Evolutionary conservation across 2,329 filamentous ascomycete species (phyloP).

Genomic region (Incumbomyces delicatus): DNA sequence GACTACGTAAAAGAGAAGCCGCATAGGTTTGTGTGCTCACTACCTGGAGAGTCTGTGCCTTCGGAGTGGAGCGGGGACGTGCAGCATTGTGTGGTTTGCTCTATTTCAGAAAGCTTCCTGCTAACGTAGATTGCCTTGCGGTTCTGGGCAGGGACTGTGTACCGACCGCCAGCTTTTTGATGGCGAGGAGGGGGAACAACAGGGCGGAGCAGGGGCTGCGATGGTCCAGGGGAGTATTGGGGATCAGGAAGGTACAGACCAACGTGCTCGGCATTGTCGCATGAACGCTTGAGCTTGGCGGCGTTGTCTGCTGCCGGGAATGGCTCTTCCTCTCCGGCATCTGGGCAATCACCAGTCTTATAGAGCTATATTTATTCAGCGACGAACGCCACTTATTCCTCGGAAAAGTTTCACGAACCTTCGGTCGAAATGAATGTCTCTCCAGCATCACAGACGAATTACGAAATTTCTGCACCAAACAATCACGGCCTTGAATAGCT

Average conservation of each 20-base stretch:
- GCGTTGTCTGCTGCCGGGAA: conserved; percentile 76
- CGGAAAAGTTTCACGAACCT: conserved; percentile 42
- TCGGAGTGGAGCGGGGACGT: background rate
- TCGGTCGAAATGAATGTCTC: conserved; percentile 68
- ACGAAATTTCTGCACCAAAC: conserved; percentile 85
- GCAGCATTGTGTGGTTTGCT: background rate
- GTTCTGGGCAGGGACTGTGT: background rate
- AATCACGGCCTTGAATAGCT: conserved; percentile 89
- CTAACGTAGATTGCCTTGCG: conserved; percentile 1
- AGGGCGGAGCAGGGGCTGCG: background rate
- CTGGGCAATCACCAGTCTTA: conserved; percentile 38
- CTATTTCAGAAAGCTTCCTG: conserved; percentile 1
- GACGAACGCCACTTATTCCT: background rate
- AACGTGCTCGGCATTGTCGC: conserved; percentile 76
- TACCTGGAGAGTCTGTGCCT: background rate
- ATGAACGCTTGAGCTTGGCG: conserved; percentile 77
- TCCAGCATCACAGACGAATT: conserved; percentile 96
- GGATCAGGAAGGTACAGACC: conserved; percentile 43
- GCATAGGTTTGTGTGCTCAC: conserved; percentile 7
- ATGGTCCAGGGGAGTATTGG: background rate
- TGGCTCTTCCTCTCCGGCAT: conserved; percentile 59
- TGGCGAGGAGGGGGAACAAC: background rate
- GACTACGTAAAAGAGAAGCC: background rate
- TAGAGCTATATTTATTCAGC: conserved; percentile 38
- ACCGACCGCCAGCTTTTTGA: conserved; percentile 1